phyloP scores from a whole-genome alignment of 148 eudicot species.

The Gaultheria prostrata region DNA sequence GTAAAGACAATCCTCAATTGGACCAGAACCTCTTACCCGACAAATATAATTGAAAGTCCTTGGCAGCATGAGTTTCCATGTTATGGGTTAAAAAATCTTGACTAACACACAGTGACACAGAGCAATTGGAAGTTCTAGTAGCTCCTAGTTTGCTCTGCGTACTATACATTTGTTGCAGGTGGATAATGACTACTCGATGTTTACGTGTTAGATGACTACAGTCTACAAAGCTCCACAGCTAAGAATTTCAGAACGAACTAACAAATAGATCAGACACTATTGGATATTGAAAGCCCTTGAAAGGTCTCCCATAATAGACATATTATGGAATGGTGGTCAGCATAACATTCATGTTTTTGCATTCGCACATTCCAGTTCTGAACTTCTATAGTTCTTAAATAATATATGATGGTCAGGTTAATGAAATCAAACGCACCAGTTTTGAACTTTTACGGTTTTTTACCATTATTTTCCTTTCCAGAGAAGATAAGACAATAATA shows the following conservation, averaged over 20 bases:
- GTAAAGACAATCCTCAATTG: background rate
- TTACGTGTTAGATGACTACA: background rate
- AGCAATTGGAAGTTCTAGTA: background rate
- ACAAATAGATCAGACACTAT: background rate
- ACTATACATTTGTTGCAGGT: slow-evolving; percentile 13
- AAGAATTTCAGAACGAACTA: background rate
- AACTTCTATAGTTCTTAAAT: background rate
- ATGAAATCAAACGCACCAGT: background rate
- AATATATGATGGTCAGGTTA: background rate
- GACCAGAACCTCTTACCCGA: background rate
- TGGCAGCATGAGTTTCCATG: background rate
- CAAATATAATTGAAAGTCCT: background rate
- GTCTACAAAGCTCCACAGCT: background rate
- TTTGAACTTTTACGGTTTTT: too few species aligned
- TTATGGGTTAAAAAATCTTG: background rate
- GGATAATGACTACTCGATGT: background rate
- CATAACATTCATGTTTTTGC: background rate
- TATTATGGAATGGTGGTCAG: background rate
- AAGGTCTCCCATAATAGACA: background rate
- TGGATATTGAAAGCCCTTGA: background rate
- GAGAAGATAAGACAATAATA: background rate
- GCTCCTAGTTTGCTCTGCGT: background rate
- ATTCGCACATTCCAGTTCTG: background rate
- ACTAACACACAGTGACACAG: background rate
- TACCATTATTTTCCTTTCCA: background rate